A percentile compares a stretch with the other conserved stretches of the same genome.
phyloP scores from a whole-genome alignment of 805 yeast species.

The Priceomyces melissophilus region DNA sequence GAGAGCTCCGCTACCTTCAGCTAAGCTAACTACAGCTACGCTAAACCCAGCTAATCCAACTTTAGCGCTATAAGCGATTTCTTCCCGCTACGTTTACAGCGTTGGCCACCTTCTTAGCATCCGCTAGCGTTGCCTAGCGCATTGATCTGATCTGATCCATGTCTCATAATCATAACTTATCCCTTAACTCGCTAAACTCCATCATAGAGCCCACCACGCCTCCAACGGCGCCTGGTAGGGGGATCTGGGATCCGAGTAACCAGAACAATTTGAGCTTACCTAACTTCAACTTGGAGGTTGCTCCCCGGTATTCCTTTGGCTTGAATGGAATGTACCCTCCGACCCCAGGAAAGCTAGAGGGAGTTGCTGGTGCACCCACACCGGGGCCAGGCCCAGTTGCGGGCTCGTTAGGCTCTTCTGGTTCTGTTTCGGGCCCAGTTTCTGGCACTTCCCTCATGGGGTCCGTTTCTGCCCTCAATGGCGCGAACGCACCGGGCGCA shows the following conservation, averaged over 20 bases:
- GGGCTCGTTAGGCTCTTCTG: too few relatives aligned
- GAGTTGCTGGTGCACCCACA: constrained; percentile 1
- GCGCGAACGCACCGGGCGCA: too few relatives aligned
- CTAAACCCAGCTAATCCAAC: not conserved
- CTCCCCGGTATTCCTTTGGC: constrained; percentile 1
- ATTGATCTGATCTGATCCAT: too few relatives aligned
- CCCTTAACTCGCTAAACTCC: constrained; percentile 42
- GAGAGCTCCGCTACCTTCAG: not conserved
- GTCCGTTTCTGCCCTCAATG: too few relatives aligned
- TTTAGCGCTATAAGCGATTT: not conserved
- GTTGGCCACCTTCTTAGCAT: too few relatives aligned
- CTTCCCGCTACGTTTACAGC: too few relatives aligned
- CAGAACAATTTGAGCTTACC: constrained; percentile 25
- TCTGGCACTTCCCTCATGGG: too few relatives aligned
- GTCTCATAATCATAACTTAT: constrained; percentile 31
- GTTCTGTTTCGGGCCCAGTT: too few relatives aligned
- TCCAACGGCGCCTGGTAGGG: constrained; percentile 23
- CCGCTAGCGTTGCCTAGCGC: too few relatives aligned
- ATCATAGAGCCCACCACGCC: constrained; percentile 53
- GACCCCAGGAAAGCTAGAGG: not conserved
- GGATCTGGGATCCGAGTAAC: constrained; percentile 30
- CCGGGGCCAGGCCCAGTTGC: too few relatives aligned
- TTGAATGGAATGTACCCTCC: not conserved
- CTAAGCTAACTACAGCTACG: not conserved
- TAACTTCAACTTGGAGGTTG: constrained; percentile 23